These are phyloP conservation scores for Eucalyptus fibrosa DNA, from an alignment of 345 rosid genomes.

Conservation along the genomic window DNA sequence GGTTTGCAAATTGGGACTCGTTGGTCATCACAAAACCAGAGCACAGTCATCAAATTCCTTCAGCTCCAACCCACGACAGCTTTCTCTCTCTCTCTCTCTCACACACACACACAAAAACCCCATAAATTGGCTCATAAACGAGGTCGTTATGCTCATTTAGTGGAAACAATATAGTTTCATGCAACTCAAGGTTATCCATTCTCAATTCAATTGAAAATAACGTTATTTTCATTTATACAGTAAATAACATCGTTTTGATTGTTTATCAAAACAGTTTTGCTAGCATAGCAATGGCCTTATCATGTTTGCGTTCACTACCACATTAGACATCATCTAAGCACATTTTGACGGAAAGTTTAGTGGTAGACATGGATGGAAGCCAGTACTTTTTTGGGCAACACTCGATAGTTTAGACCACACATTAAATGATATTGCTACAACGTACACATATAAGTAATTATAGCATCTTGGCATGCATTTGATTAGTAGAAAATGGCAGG, in stretches of 20 bases:
- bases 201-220: background rate
- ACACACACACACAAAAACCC: background rate
- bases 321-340: background rate
- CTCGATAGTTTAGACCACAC: background rate
- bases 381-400: background rate
- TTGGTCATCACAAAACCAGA: background rate
- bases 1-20: background rate
- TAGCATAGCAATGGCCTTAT: background rate
- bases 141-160: background rate
- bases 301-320: background rate
- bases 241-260: background rate
- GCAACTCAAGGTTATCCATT: background rate
- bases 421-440: background rate
- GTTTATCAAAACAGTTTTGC: background rate
- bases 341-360: background rate
- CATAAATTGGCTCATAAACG: background rate
- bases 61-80: background rate
- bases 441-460: background rate
- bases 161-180: background rate
- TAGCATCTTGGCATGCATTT: background rate
- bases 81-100: background rate
- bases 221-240: background rate
- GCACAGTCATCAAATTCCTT: background rate
- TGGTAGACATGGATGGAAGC: background rate
- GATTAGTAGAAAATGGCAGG: background rate